A percentile compares a stretch with the other conserved stretches of the same genome.
Evolutionary conservation across 768 basidiomycete species (phyloP).

Genomic region (Inosperma sp.): DNA sequence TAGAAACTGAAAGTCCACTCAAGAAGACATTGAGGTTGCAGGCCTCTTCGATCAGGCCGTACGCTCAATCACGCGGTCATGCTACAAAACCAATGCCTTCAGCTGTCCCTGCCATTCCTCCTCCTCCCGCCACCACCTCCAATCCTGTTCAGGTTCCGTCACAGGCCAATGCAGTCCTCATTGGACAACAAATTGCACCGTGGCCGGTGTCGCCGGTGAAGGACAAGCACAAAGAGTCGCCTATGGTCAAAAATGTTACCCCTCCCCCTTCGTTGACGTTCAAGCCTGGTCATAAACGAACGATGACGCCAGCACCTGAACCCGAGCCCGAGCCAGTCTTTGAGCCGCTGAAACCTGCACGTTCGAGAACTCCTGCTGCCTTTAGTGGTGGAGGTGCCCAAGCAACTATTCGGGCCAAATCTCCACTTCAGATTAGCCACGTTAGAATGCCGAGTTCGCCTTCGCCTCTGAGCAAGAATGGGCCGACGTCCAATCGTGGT

Average conservation of each 20-base stretch:
- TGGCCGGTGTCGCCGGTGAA: conserved; percentile 43
- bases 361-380: conserved; percentile 12
- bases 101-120: background rate
- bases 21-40: conserved; percentile 32
- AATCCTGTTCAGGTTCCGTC: background rate
- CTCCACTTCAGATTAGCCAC: background rate
- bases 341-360: conserved; percentile 42
- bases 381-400: background rate
- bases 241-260: conserved; percentile 14
- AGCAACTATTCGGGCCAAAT: background rate
- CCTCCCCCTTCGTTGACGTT: conserved; percentile 18
- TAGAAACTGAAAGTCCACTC: conserved; percentile 34
- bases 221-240: conserved; percentile 26
- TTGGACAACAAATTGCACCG: conserved; percentile 59
- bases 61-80: conserved; percentile 20
- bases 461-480: conserved; percentile 1
- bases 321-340: conserved; percentile 55
- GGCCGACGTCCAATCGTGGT: background rate
- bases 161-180: conserved; percentile 13
- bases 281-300: conserved; percentile 47
- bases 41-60: conserved; percentile 36
- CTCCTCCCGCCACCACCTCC: conserved; percentile 6
- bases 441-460: background rate
- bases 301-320: conserved; percentile 54
- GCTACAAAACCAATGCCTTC: conserved; percentile 5